Conservation (phyloP, 2,329 filamentous ascomycete genomes). For the Neophaeococcomyces mojaviensis region DNA sequence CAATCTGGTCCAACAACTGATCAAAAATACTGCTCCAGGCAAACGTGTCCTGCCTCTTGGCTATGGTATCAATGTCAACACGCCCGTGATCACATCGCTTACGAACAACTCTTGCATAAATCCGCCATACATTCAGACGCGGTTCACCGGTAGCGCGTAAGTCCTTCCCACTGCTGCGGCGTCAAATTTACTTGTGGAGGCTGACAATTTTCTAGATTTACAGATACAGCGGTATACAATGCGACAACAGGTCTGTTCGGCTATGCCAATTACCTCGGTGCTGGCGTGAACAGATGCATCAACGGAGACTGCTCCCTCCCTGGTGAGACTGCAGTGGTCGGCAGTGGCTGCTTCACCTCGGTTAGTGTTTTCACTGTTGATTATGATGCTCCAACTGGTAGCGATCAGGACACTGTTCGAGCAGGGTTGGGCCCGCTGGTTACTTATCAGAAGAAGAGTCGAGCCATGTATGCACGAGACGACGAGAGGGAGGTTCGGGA, state of each 20-base stretch:
- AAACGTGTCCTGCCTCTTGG: constrained; percentile 38
- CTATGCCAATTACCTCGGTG: constrained; percentile 33
- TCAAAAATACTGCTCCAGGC: constrained; percentile 29
- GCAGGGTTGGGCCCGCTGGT: background rate
- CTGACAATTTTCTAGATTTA: too few relatives aligned
- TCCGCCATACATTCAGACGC: constrained; percentile 41
- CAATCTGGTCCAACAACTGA: constrained; percentile 40
- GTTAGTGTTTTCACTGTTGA: constrained; percentile 46
- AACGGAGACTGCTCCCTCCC: constrained; percentile 47
- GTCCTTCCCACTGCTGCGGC: too few relatives aligned
- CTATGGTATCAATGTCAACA: constrained; percentile 47
- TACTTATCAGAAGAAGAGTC: too few relatives aligned
- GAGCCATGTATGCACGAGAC: too few relatives aligned
- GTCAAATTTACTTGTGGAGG: too few relatives aligned
- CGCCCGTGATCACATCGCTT: constrained; percentile 34
- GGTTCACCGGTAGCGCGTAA: constrained; percentile 46
- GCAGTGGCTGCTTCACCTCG: constrained; percentile 32
- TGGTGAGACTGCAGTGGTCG: constrained; percentile 44
- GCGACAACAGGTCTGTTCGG: constrained; percentile 38
- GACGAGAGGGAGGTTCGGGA: too few relatives aligned
- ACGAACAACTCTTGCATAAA: constrained; percentile 33
- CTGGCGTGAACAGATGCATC: constrained; percentile 43
- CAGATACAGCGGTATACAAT: constrained; percentile 41
- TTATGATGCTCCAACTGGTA: constrained; percentile 38
- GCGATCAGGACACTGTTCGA: constrained; percentile 9